Evolutionary conservation across 2,329 filamentous ascomycete genomes (phyloP).

Genomic region (Colletotrichum spaethianum): DNA sequence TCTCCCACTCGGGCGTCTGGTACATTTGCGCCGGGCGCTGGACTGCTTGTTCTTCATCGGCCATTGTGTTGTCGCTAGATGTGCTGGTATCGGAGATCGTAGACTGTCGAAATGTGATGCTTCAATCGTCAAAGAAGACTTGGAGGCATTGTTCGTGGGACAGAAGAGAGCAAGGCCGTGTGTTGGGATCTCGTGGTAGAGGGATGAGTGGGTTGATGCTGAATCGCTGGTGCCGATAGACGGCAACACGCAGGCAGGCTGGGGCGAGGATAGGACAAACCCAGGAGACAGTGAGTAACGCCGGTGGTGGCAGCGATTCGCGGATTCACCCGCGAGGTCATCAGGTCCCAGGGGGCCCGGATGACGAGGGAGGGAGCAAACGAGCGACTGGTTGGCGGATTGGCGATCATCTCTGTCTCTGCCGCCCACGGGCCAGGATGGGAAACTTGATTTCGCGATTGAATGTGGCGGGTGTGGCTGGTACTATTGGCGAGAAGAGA

Average conservation of each 20-base stretch:
- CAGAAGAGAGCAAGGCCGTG: neutral
- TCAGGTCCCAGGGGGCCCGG: neutral
- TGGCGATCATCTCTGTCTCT: neutral
- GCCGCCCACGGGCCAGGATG: neutral
- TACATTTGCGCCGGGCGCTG: constrained; percentile 28
- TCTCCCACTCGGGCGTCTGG: constrained; percentile 37
- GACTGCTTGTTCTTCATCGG: constrained; percentile 29
- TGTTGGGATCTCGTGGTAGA: neutral
- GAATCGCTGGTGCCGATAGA: neutral
- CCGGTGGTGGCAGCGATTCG: neutral
- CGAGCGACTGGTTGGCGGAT: neutral
- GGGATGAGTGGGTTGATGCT: neutral
- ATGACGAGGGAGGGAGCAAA: neutral
- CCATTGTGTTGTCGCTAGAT: constrained; percentile 10
- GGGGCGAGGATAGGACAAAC: neutral
- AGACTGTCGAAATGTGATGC: neutral
- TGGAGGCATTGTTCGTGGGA: neutral
- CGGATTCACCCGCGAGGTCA: neutral
- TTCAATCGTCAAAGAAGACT: neutral
- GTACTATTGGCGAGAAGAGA: neutral
- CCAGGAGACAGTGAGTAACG: neutral
- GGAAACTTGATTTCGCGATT: constrained; percentile 26
- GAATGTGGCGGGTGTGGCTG: constrained; percentile 7
- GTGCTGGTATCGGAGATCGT: neutral
- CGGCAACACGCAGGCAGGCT: neutral